A percentile compares a stretch with the other conserved stretches of the same genome.
Conservation (phyloP, 306 rosid species). For the Malus sylvestris region DNA sequence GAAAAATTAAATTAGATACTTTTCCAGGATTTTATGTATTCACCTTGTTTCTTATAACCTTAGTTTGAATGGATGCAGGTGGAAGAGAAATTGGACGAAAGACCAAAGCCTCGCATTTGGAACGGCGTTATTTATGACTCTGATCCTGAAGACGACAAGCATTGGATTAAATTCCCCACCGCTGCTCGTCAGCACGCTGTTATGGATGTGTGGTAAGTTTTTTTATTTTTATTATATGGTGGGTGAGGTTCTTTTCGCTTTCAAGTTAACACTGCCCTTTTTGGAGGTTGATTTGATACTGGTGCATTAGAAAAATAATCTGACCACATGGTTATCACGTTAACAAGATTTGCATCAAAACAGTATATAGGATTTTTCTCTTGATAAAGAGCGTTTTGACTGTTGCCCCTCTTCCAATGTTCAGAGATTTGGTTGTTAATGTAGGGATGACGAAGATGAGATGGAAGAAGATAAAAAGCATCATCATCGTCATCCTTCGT, state of each 20-base stretch:
- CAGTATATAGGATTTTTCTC: background rate
- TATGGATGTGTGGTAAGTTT: conserved; percentile 32
- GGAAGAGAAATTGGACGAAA: conserved; percentile 62
- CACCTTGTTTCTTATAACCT: conserved; percentile 14
- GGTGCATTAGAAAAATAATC: background rate
- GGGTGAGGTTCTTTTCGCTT: background rate
- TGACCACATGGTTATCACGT: background rate
- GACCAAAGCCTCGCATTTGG: conserved; percentile 81
- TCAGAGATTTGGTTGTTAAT: conserved; percentile 5
- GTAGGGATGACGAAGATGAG: conserved; percentile 44
- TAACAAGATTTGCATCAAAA: background rate
- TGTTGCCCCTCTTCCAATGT: conserved; percentile 9
- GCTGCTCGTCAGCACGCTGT: background rate
- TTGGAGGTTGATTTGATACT: background rate
- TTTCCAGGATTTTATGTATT: background rate
- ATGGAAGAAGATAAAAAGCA: conserved; percentile 53
- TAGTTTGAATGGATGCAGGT: conserved; percentile 34
- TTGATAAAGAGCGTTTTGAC: background rate
- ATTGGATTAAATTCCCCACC: conserved; percentile 15
- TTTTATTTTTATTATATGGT: background rate
- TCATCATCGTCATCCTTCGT: conserved; percentile 26
- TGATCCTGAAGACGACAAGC: conserved; percentile 49
- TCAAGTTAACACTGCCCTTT: background rate
- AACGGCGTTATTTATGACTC: conserved; percentile 75
- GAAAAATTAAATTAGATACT: background rate